Conservation (phyloP, 2,329 filamentous ascomycete species). For the Clonostachys chloroleuca region DNA sequence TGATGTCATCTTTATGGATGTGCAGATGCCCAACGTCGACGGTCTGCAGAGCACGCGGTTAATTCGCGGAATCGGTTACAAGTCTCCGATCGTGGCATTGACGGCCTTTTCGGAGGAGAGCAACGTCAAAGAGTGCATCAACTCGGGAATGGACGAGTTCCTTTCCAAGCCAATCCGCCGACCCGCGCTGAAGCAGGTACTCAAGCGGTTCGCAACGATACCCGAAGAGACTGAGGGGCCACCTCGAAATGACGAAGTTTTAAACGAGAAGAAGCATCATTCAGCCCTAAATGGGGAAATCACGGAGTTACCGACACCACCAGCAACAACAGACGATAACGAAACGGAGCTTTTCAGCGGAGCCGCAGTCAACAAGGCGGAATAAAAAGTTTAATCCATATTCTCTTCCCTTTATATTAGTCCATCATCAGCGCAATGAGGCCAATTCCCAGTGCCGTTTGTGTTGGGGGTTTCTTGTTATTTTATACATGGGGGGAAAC, state of each 20-base stretch:
- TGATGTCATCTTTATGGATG: slow-evolving; percentile 93
- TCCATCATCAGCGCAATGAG: no score
- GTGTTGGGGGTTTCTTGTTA: no score
- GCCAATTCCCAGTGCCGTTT: no score
- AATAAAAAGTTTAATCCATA: no score
- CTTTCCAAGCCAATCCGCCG: slow-evolving; percentile 71
- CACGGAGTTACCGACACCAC: not conserved
- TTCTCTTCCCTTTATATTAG: no score
- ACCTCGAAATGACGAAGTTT: not conserved
- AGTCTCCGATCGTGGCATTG: slow-evolving; percentile 81
- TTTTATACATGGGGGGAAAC: no score
- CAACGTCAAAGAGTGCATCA: slow-evolving; percentile 81
- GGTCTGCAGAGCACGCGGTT: slow-evolving; percentile 81
- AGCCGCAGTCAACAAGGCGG: not conserved
- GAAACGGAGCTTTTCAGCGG: not conserved
- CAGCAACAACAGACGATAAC: not conserved
- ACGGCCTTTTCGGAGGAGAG: slow-evolving; percentile 89
- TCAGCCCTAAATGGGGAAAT: not conserved
- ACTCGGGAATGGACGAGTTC: slow-evolving; percentile 91
- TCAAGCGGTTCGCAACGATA: slow-evolving; percentile 81
- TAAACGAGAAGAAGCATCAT: not conserved
- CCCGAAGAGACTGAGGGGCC: slow-evolving; percentile 52
- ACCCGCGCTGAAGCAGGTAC: slow-evolving; percentile 80
- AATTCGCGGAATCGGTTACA: slow-evolving; percentile 83
- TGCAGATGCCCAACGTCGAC: slow-evolving; percentile 92